phyloP scores from a whole-genome alignment of 352 stramenopile species.

The Phytophthora macrochlamydospora region DNA sequence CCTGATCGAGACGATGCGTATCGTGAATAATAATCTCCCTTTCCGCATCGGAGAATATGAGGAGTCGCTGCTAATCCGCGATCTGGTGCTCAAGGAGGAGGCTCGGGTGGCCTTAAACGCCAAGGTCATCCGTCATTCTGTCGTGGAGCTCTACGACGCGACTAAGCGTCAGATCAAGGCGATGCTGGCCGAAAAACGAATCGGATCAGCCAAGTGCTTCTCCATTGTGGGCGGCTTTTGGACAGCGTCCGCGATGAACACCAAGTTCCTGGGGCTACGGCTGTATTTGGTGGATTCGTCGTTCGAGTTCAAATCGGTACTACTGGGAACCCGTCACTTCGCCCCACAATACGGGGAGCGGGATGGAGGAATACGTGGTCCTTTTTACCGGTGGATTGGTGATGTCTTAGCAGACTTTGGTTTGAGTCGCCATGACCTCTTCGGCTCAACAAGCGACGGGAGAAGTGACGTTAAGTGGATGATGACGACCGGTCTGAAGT shows the following conservation, averaged over 20 bases:
- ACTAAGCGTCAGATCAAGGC: too few species aligned
- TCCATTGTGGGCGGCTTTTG: slow-evolving; percentile 2
- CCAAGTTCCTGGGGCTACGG: not conserved
- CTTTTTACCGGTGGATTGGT: slow-evolving; percentile 5
- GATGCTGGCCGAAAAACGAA: too few species aligned
- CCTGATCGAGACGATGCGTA: slow-evolving; percentile 2
- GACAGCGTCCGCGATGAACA: not conserved
- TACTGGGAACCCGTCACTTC: slow-evolving; percentile 10
- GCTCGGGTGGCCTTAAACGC: slow-evolving; percentile 1
- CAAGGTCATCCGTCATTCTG: not conserved
- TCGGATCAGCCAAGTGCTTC: not conserved
- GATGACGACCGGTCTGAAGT: not conserved
- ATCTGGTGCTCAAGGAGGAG: not conserved
- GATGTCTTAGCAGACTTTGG: not conserved
- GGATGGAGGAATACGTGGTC: not conserved
- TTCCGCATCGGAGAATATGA: slow-evolving; percentile 10
- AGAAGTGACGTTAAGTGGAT: slow-evolving; percentile 1
- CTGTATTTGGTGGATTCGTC: not conserved
- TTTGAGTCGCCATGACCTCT: not conserved
- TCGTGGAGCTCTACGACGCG: not conserved
- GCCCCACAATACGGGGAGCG: slow-evolving; percentile 2
- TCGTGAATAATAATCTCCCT: slow-evolving; percentile 6
- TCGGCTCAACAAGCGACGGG: not conserved
- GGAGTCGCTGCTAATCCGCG: slow-evolving; percentile 2
- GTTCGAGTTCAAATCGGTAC: not conserved